A percentile compares a stretch with the other conserved stretches of the same genome.
These are phyloP conservation scores for Fusarium sp. DNA, from an alignment of 2,329 filamentous ascomycete genomes.

Conservation along the genomic window DNA sequence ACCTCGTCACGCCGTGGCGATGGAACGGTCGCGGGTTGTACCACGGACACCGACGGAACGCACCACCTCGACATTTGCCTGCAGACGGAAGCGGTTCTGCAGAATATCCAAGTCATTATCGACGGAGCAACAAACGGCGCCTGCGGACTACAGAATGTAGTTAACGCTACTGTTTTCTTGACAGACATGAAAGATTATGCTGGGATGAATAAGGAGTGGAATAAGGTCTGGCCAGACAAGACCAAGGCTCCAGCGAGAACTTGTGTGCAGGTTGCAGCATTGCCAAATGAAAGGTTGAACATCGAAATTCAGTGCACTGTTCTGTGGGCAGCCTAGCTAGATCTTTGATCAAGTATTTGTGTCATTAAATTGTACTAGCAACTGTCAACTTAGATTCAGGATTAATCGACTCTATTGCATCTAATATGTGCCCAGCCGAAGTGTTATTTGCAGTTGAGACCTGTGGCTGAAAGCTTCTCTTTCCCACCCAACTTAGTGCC, in stretches of 20 bases:
- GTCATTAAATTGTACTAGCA: too few relatives aligned
- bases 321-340: background rate
- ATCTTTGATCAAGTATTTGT: too few relatives aligned
- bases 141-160: background rate
- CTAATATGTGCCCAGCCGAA: too few relatives aligned
- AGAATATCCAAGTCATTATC: background rate
- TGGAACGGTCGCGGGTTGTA: background rate
- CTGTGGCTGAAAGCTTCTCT: too few relatives aligned
- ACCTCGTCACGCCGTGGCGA: background rate
- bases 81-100: background rate
- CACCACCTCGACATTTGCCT: background rate
- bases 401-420: too few relatives aligned
- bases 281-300: constrained; percentile 3
- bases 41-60: background rate
- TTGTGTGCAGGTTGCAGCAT: background rate
- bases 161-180: background rate
- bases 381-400: too few relatives aligned
- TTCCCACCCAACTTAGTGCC: too few relatives aligned
- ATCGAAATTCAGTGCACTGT: background rate
- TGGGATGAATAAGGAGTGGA: background rate
- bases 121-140: background rate
- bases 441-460: too few relatives aligned
- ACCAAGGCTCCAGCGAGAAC: background rate
- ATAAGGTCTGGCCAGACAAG: background rate
- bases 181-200: constrained; percentile 1